Evolutionary conservation across 345 rosid species (phyloP).

Genomic region (Lepidium didymum): DNA sequence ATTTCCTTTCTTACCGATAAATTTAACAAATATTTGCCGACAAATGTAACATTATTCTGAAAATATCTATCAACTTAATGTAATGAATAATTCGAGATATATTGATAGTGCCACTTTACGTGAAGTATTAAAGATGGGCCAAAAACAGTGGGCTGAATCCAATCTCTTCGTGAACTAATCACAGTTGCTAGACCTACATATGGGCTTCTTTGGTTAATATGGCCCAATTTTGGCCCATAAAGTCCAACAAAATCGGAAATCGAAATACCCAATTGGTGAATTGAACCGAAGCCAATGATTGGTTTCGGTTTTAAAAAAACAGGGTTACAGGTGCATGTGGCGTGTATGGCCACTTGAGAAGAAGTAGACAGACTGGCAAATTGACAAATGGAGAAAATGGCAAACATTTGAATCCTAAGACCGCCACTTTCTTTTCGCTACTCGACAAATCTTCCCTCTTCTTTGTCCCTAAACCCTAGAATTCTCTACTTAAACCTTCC

Average conservation of each 20-base stretch:
- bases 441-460: constrained; percentile 24
- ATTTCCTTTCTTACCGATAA: not conserved
- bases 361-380: constrained; percentile 8
- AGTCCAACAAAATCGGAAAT: not conserved
- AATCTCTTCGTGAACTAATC: too few relatives aligned
- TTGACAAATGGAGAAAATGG: constrained; percentile 19
- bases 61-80: not conserved
- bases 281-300: not conserved
- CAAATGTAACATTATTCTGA: not conserved
- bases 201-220: not conserved
- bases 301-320: not conserved
- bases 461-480: constrained; percentile 4
- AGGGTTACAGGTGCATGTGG: constrained; percentile 1
- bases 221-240: not conserved
- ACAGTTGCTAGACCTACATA: too few relatives aligned
- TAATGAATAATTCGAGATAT: not conserved
- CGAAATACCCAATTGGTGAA: not conserved
- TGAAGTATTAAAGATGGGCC: not conserved
- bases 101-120: not conserved
- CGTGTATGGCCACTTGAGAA: not conserved
- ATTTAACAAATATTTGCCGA: not conserved
- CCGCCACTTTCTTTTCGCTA: constrained; percentile 27
- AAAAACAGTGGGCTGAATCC: not conserved
- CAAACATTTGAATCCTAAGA: constrained; percentile 35
- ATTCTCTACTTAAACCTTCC: constrained; percentile 8